Base-by-base conservation (phyloP, 1,284 basidiomycete species). In the Sphagnurus paluster region DNA sequence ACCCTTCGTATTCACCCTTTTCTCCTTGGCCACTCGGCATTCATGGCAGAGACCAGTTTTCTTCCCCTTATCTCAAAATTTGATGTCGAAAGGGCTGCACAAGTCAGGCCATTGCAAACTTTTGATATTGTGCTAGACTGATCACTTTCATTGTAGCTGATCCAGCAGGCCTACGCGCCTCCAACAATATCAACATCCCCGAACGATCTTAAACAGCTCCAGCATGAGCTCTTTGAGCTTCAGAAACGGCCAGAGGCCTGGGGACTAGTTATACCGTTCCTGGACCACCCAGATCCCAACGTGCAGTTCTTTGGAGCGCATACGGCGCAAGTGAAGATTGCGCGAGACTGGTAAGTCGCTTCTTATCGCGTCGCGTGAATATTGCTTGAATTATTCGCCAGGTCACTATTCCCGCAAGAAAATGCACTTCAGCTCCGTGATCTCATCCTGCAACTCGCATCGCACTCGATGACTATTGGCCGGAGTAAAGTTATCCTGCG, bases 221-320 rank as follows among this genome's bases (percentile, higher is more conserved):
- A 89, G 55, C 79, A 80, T 43, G 82, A 88, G 46, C 72, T 90
- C 3, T 83, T 87, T 50, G 82, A 87, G 50, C 76, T 89, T 11
- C 87, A 90, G 64, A 86, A 83, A 55, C 70, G 76, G 47, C 79
- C 77, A 10, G 72, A 74, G 49, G 88, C 87, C 4, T 91, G 89
- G 89, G 87, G 87, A 10, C 69, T 91, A 36, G 79, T 90, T 21
- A 71, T 88, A 32, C 87, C 89, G 0, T 77, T 91, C 52, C 65
- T 90, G 29, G 74, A 81, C 14, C 74, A 86, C 57, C 66, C 73
- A 53, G 87, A 93, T 64, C 74, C 77, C 39, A 90, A 90, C 57
- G 90, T 94, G 6, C 86, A 93, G 60, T 95, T 94, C 75, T 94
- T 93, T 61, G 90, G 91, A 4, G 92, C 92, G 4, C 91, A 94